Evolutionary conservation across 2,329 filamentous ascomycete species (phyloP), one percentile per base, ranked within the genome.

Genomic region (Leptosphaerulina australis): DNA sequence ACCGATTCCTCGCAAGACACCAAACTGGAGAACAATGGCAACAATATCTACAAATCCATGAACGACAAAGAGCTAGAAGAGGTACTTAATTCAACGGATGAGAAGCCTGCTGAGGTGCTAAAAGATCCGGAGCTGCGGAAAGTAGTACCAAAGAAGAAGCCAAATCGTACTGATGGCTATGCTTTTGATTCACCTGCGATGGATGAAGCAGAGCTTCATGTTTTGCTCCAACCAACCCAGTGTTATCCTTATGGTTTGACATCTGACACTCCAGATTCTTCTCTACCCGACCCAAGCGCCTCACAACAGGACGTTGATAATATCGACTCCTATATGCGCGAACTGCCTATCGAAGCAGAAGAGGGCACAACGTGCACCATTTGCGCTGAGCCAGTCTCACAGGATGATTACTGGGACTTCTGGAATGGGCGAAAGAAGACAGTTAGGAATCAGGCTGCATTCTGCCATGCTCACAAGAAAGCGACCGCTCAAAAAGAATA

Each of bases 331-430:
- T 62, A 65, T 44, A 45, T 65, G 5, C 41, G 51, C 17, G 45
- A 56, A 6, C 53, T 66, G 6, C 58, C 57, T 2, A 20, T 50
- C 4, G 54, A 61, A 10, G 56, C 57, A 33, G 50, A 56, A 22
- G 56, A 60, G 40, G 58, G 60, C 14, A 58, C 60, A 6, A 35
- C 28, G 34, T 93, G 89, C 64, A 86, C 88, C 1, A 82, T 90
- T 75, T 93, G 89, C 67, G 79, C 82, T 11, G 75, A 81, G 33
- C 62, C 75, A 2, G 84, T 92, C 5, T 79, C 85, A 43, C 71
- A 75, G 8, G 72, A 74, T 0, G 71, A 83, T 1, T 76, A 90
- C n/a, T 71, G 79, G 41, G 74, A 78, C 1, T 73, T 69, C 55
- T 71, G 63, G 62, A 62, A 54, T 31, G 51, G 48, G 6, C 63